Base-by-base conservation (phyloP, 2,329 filamentous ascomycete genomes). In the Ophiostoma populinum region DNA sequence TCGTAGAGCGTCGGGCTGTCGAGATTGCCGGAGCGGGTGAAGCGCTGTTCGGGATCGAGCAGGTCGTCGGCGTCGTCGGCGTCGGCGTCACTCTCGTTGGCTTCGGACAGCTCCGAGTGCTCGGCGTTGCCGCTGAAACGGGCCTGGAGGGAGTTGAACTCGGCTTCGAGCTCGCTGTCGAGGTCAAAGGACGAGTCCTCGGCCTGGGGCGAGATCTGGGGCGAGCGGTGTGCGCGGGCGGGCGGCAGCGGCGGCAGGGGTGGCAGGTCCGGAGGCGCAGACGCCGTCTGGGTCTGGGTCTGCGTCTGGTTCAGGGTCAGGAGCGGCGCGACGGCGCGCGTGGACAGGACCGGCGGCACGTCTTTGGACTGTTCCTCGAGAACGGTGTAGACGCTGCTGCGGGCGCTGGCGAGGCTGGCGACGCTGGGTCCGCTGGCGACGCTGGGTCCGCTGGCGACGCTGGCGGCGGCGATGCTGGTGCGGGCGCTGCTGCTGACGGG, bases 1-100 rank as follows among this genome's bases (percentile, higher is more conserved):
- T 71, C 66, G 62, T 75, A 74, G 32, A 75, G 54, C 21, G 67
- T 73, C 41, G 69, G 70, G 49, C 69, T 74, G 50, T 75, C 69
- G 36, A 71, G 50, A 11, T 67, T 65, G 45, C 55, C 65, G 21
- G 64, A 62, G 41, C 69, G 59, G n/a, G 59, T 58, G 47, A 67
- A 70, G 33, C 67, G 54, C 41, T 62, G 59, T 32, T 64, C 63
- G n/a, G 67, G 63, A 41, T 58, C 57, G 27, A 59, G 55, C 16
- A 65, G 53, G 47, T 53, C 24, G 38, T 51, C 47, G 29, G 55
- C 46, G 25, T 39, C 35, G 4, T 25, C 16, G 8, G 32, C 9
- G 24, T 26, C 24, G 7, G 51, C 47, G 28, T 55, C 46, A 19
- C 32, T 26, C 3, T 29, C 16, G 12, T 38, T n/a, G 24, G n/a